A percentile compares a stretch with the other conserved stretches of the same genome.
These are phyloP conservation scores for Dactylonectria macrodidyma DNA, from an alignment of 2,329 filamentous ascomycete genomes.

Conservation along the genomic window DNA sequence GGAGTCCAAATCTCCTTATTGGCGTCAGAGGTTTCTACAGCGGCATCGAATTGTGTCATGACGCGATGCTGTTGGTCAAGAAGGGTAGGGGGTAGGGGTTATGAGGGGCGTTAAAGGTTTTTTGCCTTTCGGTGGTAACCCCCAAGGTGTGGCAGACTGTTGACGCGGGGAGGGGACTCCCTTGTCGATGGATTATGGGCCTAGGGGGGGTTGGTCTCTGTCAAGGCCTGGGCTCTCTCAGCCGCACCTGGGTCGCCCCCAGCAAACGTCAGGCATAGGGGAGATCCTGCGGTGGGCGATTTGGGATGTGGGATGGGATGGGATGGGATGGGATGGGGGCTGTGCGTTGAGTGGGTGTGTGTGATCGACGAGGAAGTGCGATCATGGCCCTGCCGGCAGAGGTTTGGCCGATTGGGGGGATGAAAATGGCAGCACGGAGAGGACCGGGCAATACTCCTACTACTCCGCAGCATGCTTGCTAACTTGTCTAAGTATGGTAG, in stretches of 20 bases:
- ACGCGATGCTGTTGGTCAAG: neutral
- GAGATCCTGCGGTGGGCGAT: neutral
- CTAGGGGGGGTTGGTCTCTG: neutral
- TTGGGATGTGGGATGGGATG: neutral
- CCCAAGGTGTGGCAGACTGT: neutral
- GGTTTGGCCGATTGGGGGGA: too few species aligned
- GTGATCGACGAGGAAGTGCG: neutral
- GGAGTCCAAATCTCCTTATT: neutral
- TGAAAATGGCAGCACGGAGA: too few species aligned
- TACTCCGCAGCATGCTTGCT: too few species aligned
- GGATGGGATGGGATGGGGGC: neutral
- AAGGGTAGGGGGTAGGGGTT: too few species aligned
- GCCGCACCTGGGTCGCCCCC: too few species aligned
- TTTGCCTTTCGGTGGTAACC: neutral
- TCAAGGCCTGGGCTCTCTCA: neutral
- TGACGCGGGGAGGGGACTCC: neutral
- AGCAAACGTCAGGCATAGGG: neutral
- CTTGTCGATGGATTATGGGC: neutral
- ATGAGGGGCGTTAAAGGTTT: too few species aligned
- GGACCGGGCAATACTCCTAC: too few species aligned
- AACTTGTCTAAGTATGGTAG: too few species aligned
- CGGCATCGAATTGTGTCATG: neutral
- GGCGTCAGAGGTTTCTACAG: neutral
- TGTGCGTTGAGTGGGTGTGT: neutral
- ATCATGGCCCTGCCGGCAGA: neutral